A percentile compares a stretch with the other conserved stretches of the same genome.
Conservation (phyloP, 2,329 filamentous ascomycete species). For the Diaporthe sp. region DNA sequence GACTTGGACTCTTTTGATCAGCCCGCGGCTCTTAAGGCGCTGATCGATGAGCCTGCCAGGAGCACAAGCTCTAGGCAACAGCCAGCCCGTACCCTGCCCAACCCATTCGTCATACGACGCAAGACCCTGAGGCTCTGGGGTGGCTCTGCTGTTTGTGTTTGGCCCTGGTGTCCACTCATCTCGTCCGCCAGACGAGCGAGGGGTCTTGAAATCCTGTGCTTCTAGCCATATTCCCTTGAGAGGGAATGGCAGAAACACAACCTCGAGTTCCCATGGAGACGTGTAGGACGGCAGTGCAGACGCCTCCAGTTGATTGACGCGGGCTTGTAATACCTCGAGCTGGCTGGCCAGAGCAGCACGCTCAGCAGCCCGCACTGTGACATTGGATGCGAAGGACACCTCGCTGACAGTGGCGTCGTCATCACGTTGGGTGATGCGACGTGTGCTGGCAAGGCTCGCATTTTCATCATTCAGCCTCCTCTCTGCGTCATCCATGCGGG, state of each 20-base stretch:
- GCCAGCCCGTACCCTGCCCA: constrained; percentile 67
- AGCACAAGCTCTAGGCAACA: constrained; percentile 77
- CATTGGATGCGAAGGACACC: constrained; percentile 59
- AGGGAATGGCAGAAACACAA: constrained; percentile 80
- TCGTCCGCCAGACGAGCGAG: constrained; percentile 45
- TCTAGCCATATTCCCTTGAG: constrained; percentile 68
- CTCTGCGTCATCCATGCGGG: constrained; percentile 71
- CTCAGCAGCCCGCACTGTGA: constrained; percentile 53
- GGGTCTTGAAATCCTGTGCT: constrained; percentile 60
- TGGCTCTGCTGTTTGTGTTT: constrained; percentile 59
- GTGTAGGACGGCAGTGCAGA: constrained; percentile 70
- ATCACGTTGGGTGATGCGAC: constrained; percentile 50
- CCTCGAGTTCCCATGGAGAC: constrained; percentile 80
- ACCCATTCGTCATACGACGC: constrained; percentile 64
- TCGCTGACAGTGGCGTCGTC: constrained; percentile 62
- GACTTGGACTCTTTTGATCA: constrained; percentile 74
- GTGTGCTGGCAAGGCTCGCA: constrained; percentile 53
- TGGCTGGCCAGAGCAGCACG: constrained; percentile 63
- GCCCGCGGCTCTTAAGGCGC: constrained; percentile 80
- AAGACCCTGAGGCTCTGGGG: constrained; percentile 55
- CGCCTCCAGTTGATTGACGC: constrained; percentile 67
- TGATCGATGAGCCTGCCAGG: constrained; percentile 73
- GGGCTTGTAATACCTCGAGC: constrained; percentile 62
- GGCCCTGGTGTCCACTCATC: constrained; percentile 70
- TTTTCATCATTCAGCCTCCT: constrained; percentile 62